These are phyloP conservation scores for Hypericum perforatum DNA, from an alignment of 345 rosid genomes.

Conservation along the genomic window DNA sequence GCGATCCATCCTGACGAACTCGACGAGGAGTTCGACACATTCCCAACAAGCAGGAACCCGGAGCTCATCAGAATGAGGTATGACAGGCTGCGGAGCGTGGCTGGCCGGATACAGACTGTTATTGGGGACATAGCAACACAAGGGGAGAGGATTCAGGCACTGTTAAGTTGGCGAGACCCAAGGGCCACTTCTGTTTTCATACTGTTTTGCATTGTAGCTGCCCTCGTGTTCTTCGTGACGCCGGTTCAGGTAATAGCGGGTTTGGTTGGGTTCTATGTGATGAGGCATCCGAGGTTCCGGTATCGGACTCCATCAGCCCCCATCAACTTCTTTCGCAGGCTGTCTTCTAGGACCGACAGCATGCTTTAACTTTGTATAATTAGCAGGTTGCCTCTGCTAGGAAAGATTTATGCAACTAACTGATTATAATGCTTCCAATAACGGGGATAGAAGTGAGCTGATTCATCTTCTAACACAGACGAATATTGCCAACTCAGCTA, in stretches of 20 bases:
- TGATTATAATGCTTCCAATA: too few species aligned
- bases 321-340: conserved; percentile 25
- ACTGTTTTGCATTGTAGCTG: conserved; percentile 19
- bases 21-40: conserved; percentile 28
- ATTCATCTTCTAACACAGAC: too few species aligned
- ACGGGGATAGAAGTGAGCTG: too few species aligned
- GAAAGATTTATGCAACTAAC: too few species aligned
- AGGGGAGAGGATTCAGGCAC: conserved; percentile 26
- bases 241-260: conserved; percentile 27
- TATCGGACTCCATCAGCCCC: conserved; percentile 22
- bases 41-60: conserved; percentile 24
- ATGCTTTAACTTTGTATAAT: conserved; percentile 13
- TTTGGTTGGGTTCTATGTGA: conserved; percentile 20
- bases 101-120: conserved; percentile 27
- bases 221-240: conserved; percentile 23
- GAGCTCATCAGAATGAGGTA: conserved; percentile 26
- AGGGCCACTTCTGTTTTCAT: conserved; percentile 21
- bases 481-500: too few species aligned
- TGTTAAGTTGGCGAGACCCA: conserved; percentile 27
- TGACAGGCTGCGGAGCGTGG: conserved; percentile 22
- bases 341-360: conserved; percentile 23
- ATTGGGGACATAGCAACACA: conserved; percentile 31
- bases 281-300: conserved; percentile 31
- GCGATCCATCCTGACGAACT: conserved; percentile 24
- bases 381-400: too few species aligned